Evolutionary conservation across 371 early-diverging fungal genomes (phyloP).

Genomic region (Mortierella sp.): DNA sequence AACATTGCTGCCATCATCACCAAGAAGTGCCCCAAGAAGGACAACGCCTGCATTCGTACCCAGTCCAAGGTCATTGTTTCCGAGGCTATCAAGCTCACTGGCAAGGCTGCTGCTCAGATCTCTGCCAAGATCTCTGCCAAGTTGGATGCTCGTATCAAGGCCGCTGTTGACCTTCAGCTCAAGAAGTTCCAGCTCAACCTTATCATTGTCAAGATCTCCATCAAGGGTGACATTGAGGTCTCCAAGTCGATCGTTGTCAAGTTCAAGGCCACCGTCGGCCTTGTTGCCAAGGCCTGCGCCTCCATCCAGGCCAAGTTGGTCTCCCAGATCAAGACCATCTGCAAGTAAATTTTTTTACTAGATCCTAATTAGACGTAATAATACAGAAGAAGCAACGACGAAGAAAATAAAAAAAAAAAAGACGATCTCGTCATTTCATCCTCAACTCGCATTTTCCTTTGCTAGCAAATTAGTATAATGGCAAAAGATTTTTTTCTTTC

Average conservation of each 20-base stretch:
- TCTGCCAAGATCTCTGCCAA: constrained; percentile 31
- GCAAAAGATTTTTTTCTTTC: neutral
- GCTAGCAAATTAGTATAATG: neutral
- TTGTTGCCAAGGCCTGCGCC: constrained; percentile 35
- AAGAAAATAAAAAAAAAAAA: neutral
- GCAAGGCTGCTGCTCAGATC: constrained; percentile 48
- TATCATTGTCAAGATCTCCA: constrained; percentile 29
- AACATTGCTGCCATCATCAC: constrained; percentile 36
- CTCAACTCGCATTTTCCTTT: neutral
- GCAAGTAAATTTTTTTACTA: constrained; percentile 14
- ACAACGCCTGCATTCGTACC: constrained; percentile 36
- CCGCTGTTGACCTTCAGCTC: constrained; percentile 39
- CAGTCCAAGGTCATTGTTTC: constrained; percentile 46
- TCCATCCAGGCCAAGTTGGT: constrained; percentile 35
- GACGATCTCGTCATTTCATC: neutral
- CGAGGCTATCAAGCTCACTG: constrained; percentile 37
- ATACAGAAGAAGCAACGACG: neutral
- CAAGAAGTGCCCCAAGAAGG: constrained; percentile 49
- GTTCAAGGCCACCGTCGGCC: constrained; percentile 40
- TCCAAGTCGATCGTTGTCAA: constrained; percentile 20
- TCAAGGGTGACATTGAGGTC: constrained; percentile 38
- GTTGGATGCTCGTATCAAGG: constrained; percentile 36
- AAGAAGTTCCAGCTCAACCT: constrained; percentile 47
- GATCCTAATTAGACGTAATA: neutral
- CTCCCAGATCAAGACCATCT: constrained; percentile 41